Evolutionary conservation across 495 filamentous ascomycete genomes (phyloP).

Genomic region (Thozetella sp.): DNA sequence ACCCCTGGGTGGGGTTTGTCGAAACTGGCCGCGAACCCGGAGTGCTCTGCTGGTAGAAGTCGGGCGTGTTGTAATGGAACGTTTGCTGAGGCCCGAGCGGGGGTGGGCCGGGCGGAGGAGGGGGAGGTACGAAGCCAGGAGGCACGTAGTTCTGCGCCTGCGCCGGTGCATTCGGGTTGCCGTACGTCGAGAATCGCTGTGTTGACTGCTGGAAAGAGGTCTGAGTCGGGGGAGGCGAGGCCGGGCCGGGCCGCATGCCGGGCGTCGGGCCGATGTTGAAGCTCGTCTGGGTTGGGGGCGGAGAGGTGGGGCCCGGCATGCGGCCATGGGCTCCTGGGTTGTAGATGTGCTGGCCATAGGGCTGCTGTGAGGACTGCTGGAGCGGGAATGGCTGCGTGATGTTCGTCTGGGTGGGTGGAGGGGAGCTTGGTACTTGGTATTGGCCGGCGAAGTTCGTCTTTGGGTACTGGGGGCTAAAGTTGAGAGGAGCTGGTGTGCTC

Average conservation of each 20-base stretch:
- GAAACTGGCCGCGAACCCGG: neutral
- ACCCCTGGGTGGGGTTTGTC: conserved; percentile 1
- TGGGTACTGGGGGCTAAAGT: conserved; percentile 43
- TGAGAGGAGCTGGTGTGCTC: conserved; percentile 47
- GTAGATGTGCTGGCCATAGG: conserved; percentile 40
- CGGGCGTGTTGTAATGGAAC: conserved; percentile 38
- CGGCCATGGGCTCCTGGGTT: conserved; percentile 50
- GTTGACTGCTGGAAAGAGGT: conserved; percentile 37
- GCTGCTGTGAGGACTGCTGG: conserved; percentile 27
- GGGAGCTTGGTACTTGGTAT: conserved; percentile 52
- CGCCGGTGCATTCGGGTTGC: conserved; percentile 35
- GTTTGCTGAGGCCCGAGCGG: conserved; percentile 72
- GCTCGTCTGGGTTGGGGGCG: conserved; percentile 44
- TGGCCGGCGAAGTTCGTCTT: conserved; percentile 47
- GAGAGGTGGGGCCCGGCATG: conserved; percentile 49
- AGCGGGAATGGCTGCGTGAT: conserved; percentile 17
- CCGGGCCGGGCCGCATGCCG: conserved; percentile 38
- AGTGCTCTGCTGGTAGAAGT: conserved; percentile 34
- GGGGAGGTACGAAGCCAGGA: conserved; percentile 86
- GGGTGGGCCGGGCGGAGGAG: conserved; percentile 83
- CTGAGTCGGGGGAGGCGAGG: conserved; percentile 56
- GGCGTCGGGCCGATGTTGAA: conserved; percentile 38
- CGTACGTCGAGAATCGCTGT: conserved; percentile 41
- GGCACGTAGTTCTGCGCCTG: conserved; percentile 56
- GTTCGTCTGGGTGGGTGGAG: conserved; percentile 47